Conservation (phyloP, 345 rosid genomes). For the Citrus trifoliata region DNA sequence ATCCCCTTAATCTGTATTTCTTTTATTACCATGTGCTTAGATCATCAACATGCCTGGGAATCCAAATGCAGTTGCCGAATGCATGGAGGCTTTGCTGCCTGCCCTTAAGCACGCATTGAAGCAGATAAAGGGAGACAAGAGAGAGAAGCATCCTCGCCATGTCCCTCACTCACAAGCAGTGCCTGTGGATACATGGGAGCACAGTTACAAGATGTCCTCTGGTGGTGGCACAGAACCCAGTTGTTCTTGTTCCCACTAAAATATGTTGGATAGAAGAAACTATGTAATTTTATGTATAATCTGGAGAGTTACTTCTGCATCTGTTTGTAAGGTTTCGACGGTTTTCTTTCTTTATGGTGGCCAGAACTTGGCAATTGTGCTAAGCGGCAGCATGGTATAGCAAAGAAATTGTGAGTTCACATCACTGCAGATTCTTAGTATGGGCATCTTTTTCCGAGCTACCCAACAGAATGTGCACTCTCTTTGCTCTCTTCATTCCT, state of each 20-base stretch:
- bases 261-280: not conserved
- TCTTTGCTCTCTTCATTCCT: conserved; percentile 24
- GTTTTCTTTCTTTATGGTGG: not conserved
- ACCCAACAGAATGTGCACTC: conserved; percentile 26
- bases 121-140: conserved; percentile 91
- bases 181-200: conserved; percentile 65
- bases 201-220: conserved; percentile 58
- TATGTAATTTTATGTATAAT: not conserved
- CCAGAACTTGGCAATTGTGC: not conserved
- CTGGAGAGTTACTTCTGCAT: not conserved
- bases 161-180: conserved; percentile 64
- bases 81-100: conserved; percentile 88
- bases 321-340: not conserved
- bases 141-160: conserved; percentile 90
- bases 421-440: too few relatives aligned
- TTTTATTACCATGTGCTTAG: conserved; percentile 28
- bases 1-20: not conserved
- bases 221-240: conserved; percentile 22
- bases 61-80: conserved; percentile 91
- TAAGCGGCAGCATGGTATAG: too few relatives aligned
- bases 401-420: too few relatives aligned
- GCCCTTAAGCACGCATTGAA: conserved; percentile 84
- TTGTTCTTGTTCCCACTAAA: conserved; percentile 60
- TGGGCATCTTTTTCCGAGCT: conserved; percentile 22
- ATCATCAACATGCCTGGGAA: conserved; percentile 98